Conservation (phyloP, 768 basidiomycete species). For the Russula abietina region DNA sequence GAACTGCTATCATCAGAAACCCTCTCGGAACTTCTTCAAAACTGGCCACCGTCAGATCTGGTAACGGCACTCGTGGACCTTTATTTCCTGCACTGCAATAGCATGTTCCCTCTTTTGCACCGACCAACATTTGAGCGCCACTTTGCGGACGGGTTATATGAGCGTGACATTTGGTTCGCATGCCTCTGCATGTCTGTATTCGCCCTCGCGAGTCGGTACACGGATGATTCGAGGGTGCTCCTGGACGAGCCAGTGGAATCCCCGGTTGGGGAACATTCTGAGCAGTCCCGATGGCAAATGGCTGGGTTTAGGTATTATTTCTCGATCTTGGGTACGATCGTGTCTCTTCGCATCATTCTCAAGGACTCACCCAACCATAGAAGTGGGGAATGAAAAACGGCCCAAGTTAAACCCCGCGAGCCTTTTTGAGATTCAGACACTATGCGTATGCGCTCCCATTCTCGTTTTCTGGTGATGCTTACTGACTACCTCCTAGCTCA, state of each 20-base stretch:
- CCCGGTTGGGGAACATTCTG: slow-evolving; percentile 26
- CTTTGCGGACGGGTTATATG: slow-evolving; percentile 48
- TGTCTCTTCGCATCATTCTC: slow-evolving; percentile 6
- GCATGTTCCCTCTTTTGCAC: slow-evolving; percentile 62
- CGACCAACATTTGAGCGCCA: slow-evolving; percentile 61
- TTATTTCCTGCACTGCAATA: slow-evolving; percentile 61
- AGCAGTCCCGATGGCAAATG: slow-evolving; percentile 41
- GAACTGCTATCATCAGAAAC: slow-evolving; percentile 30
- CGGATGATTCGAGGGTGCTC: slow-evolving; percentile 29
- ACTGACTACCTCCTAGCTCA: slow-evolving; percentile 34
- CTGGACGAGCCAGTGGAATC: slow-evolving; percentile 28
- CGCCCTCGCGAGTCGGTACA: slow-evolving; percentile 30
- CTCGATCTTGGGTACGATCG: slow-evolving; percentile 43
- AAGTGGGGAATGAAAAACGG: slow-evolving; percentile 44
- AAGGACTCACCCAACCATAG: slow-evolving; percentile 32
- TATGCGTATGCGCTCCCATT: slow-evolving; percentile 36
- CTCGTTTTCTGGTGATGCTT: slow-evolving; percentile 19
- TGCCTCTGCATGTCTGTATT: slow-evolving; percentile 30
- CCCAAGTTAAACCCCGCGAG: slow-evolving; percentile 51
- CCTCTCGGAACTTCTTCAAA: slow-evolving; percentile 35
- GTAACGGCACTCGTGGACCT: slow-evolving; percentile 52
- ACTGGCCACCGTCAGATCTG: slow-evolving; percentile 62
- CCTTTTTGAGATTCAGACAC: slow-evolving; percentile 58
- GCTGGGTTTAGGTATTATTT: slow-evolving; percentile 61
- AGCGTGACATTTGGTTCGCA: slow-evolving; percentile 36